phyloP scores from a whole-genome alignment of 495 filamentous ascomycete species.

The Penicillium diatomitis region DNA sequence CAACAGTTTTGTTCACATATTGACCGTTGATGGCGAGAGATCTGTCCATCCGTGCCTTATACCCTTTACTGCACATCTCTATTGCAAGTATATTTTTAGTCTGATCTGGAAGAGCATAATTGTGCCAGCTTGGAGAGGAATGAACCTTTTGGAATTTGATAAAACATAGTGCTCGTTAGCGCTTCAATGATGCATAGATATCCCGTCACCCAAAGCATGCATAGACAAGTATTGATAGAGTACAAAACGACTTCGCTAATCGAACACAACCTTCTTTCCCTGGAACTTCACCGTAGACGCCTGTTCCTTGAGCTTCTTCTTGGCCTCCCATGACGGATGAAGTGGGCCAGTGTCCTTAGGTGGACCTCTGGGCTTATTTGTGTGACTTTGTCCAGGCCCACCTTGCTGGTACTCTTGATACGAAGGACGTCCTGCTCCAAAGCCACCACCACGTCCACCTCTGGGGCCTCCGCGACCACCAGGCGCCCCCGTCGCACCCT shows the following conservation, averaged over 20 bases:
- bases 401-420: conserved; percentile 5
- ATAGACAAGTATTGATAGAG: not conserved
- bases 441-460: conserved; percentile 1
- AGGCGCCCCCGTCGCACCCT: conserved; percentile 28
- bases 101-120: no score
- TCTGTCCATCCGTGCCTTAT: no score
- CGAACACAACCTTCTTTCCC: conserved; percentile 89
- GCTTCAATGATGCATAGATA: no score
- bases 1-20: no score
- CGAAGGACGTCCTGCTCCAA: conserved; percentile 2
- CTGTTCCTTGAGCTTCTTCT: conserved; percentile 72
- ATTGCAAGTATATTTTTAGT: no score
- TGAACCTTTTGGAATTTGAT: no score
- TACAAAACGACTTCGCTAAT: conserved; percentile 37
- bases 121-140: no score
- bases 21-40: no score
- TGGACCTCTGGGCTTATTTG: conserved; percentile 27
- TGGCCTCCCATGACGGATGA: conserved; percentile 93
- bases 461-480: conserved; percentile 6
- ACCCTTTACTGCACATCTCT: no score
- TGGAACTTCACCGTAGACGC: conserved; percentile 51
- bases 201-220: no score
- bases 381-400: not conserved
- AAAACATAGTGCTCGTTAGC: no score
- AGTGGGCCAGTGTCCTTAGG: conserved; percentile 53